phyloP scores from a whole-genome alignment of 1,139 yeast genomes.

The Yamadazyma dendronema region DNA sequence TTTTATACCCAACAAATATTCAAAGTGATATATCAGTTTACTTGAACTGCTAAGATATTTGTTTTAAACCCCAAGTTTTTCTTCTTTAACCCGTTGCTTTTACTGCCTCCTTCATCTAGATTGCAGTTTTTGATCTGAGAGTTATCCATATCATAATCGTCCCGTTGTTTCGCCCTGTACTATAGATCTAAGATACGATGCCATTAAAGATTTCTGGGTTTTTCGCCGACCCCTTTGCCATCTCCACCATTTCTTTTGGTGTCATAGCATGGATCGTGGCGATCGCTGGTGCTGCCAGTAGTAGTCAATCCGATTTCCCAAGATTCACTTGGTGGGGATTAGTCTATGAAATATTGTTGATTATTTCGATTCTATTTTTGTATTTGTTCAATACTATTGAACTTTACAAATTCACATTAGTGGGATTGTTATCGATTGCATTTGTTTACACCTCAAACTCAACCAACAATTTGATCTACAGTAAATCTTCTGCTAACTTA shows the following conservation, averaged over 20 bases:
- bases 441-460: constrained; percentile 82
- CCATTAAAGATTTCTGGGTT: constrained; percentile 49
- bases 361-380: constrained; percentile 53
- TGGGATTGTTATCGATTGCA: constrained; percentile 60
- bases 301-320: constrained; percentile 51
- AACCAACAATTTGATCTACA: constrained; percentile 75
- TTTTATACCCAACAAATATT: background rate
- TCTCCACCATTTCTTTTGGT: constrained; percentile 63
- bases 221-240: constrained; percentile 68
- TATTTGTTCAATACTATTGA: constrained; percentile 70
- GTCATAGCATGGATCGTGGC: constrained; percentile 79
- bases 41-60: too few species aligned
- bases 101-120: too few species aligned
- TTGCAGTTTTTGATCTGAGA: too few species aligned
- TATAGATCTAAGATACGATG: constrained; percentile 22
- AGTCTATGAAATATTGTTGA: constrained; percentile 71
- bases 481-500: constrained; percentile 53
- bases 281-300: constrained; percentile 72
- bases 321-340: constrained; percentile 97
- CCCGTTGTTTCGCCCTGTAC: background rate
- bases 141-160: too few species aligned
- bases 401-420: constrained; percentile 63
- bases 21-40: too few species aligned
- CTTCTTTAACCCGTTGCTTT: too few species aligned
- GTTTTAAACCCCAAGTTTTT: too few species aligned